Base-by-base conservation (phyloP, 2,329 filamentous ascomycete species). In the Ceratocystis alfenasii region DNA sequence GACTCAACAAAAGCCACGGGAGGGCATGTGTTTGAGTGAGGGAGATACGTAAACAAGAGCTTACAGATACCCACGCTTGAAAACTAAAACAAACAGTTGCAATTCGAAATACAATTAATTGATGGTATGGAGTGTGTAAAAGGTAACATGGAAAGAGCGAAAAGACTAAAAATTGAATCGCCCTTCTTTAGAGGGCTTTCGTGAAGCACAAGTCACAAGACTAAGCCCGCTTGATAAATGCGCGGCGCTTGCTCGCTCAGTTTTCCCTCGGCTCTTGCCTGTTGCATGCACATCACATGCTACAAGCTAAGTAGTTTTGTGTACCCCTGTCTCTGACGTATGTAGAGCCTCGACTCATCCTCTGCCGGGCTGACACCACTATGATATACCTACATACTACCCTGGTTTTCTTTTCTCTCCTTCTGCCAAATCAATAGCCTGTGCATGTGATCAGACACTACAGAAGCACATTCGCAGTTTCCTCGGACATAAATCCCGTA, bases 261-360 rank as follows among this genome's bases (percentile, higher is more conserved):
- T 30, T n/a, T 57, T 57, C 53, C 53, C 53, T 59, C 55, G 55
- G 55, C 55, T 59, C 12, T 59, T 59, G 55, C n/a, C 22, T 53
- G n/a, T 30, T 59, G 8, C 20, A 59, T 59, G 12, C 30, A 59
- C 55, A 36, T 36, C 55, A 59, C 55, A 59, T 59, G 55, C 15
- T 30, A 59, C 28, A 59, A 28, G 48, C 48, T 53, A 53, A 6
- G 17, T 25, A 5, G 48, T 28, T 20, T 36, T 7, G 22, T 22
- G 10, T 3, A 59, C 55, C 55, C 55, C 55, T 59, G 55, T 59
- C 55, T 59, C 28, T 59, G 55, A 59, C 55, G 55, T 59, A 59
- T 59, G 28, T 59, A 33, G 15, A 36, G 55, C 25, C 55, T 59
- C 28, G 8, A 30, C 48, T 3, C 48, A 22, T 53, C 22, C 48